Evolutionary conservation across 2,329 filamentous ascomycete species (phyloP).

Genomic region (Periconia macrospinosa): DNA sequence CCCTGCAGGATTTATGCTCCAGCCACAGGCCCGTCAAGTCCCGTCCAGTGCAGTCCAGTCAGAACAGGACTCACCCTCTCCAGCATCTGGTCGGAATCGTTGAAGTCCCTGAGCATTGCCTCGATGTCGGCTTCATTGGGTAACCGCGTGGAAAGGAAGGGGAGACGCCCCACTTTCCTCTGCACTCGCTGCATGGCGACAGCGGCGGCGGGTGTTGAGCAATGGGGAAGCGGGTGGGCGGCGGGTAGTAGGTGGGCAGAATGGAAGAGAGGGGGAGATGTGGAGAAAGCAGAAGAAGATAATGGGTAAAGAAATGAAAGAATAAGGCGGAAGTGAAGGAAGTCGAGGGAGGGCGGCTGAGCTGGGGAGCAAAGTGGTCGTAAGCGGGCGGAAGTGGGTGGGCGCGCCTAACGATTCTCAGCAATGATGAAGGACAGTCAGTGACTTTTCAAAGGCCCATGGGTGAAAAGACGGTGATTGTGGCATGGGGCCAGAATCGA

Average conservation of each 20-base stretch:
- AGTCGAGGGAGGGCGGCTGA: not conserved
- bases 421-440: not conserved
- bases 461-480: not conserved
- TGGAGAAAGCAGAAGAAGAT: not conserved
- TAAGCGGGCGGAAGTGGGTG: not conserved
- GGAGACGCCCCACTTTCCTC: conserved; percentile 4
- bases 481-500: not conserved
- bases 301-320: not conserved
- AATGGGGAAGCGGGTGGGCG: not conserved
- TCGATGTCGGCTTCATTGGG: conserved; percentile 78
- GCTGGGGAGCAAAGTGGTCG: not conserved
- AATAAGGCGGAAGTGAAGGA: not conserved
- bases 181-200: conserved; percentile 71
- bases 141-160: conserved; percentile 1
- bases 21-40: conserved; percentile 5
- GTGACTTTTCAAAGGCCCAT: conserved; percentile 1
- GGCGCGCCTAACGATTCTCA: conserved; percentile 1
- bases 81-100: conserved; percentile 75
- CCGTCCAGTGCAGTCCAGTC: conserved; percentile 1
- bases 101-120: conserved; percentile 69
- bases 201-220: not conserved
- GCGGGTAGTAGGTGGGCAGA: not conserved
- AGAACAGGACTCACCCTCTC: conserved; percentile 60
- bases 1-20: not conserved
- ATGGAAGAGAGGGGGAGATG: not conserved